Evolutionary conservation across 805 yeast genomes (phyloP), one percentile per base, ranked within the genome.

Genomic region (Clavispora santaluciae): DNA sequence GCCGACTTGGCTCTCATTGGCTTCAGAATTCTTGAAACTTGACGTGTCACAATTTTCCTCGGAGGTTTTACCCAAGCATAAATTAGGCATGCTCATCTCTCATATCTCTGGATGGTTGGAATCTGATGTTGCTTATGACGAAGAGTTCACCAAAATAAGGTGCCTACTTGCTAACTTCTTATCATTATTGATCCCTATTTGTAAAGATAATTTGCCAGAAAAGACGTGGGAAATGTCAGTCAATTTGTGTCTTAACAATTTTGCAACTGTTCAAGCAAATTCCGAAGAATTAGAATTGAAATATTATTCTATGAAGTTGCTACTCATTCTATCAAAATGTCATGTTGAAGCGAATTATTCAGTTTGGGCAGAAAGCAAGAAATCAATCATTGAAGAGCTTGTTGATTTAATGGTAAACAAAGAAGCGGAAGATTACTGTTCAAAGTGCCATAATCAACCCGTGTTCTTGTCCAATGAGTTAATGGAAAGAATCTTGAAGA

Each of bases 31-130:
- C 43, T 52, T 62, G 15, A 54, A 59, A 38, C 43, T 60, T 2
- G 68, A 65, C 20, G 46, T 46, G 17, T 53, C 41, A 1, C n/a
- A 23, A 11, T 63, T 60, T 34, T n/a, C n/a, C n/a, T n/a, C n/a
- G n/a, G 60, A 56, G n/a, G 68, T 79, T 2, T 61, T 85, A 20
- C 83, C 86, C 6, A 68, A 75, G 3, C 89, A 81, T 53, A 72
- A 93, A 49, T 63, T 83, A 29, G 73, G 70, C 33, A 77, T 84
- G 86, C 60, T 83, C 7, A 45, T 86, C 15, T 73, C 68, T 31
- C 71, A 75, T 5, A 48, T 88, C 1, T 54, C 59, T 4, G 61
- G 61, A 15, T 83, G 90, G 86, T 49, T 82, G 17, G 84, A 79
- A 18, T 70, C 81, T 12, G 87, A 78, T 16, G 50, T 72, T 38